Evolutionary conservation across 257 asterid species (phyloP).

Genomic region (Echium plantagineum): DNA sequence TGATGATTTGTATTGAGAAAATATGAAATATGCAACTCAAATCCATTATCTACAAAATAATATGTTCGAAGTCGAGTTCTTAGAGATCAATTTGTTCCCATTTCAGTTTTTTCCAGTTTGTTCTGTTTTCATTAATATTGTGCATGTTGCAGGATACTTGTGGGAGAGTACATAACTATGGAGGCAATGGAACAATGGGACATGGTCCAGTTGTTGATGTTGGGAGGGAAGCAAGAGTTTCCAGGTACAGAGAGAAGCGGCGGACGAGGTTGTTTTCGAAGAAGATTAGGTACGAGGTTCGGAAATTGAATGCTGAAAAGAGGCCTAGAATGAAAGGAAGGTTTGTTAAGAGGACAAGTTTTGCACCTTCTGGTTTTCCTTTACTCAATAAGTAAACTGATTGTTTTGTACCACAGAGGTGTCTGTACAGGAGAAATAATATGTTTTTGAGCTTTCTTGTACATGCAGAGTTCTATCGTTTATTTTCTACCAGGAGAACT

Average conservation of each 20-base stretch:
- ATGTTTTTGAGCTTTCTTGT: no score
- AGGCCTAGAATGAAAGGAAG: constrained; percentile 98
- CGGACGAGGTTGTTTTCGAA: constrained; percentile 78
- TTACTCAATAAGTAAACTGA: constrained; percentile 24
- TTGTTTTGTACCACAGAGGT: not conserved
- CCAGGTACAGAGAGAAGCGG: constrained; percentile 77
- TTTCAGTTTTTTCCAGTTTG: no score
- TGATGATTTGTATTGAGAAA: no score
- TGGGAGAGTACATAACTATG: constrained; percentile 33
- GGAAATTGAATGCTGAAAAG: constrained; percentile 89
- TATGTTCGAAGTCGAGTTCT: no score
- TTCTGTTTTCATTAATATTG: not conserved
- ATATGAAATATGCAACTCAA: no score
- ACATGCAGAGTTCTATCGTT: no score
- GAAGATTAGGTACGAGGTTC: constrained; percentile 86
- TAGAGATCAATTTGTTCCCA: no score
- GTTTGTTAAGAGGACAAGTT: constrained; percentile 65
- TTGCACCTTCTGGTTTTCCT: constrained; percentile 27
- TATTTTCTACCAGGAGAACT: no score
- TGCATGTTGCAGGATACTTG: constrained; percentile 35
- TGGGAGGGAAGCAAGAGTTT: constrained; percentile 80
- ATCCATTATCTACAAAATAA: no score
- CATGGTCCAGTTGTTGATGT: constrained; percentile 29
- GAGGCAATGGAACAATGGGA: constrained; percentile 31
- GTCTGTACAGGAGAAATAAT: no score